A percentile compares a stretch with the other conserved stretches of the same genome.
phyloP scores from a whole-genome alignment of 2,329 filamentous ascomycete species.

The Fusarium beomiforme region DNA sequence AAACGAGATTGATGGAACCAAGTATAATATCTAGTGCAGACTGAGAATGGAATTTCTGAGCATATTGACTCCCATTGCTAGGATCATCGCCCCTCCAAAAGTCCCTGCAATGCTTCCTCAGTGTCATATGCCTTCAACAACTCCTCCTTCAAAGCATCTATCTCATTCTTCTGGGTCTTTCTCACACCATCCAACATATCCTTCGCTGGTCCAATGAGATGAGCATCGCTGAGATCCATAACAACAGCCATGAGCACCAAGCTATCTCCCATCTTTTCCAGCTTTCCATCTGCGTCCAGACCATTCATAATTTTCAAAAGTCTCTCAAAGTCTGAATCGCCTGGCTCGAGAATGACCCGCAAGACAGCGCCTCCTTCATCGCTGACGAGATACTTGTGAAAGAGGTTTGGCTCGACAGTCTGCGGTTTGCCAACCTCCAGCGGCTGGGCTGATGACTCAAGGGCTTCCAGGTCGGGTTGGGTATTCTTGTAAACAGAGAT shows the following conservation, averaged over 20 bases:
- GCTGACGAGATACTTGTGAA: not conserved
- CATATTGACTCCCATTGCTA: too few species aligned
- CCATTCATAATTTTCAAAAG: slow-evolving; percentile 2
- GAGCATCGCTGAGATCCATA: slow-evolving; percentile 3
- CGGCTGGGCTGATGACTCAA: not conserved
- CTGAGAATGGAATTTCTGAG: too few species aligned
- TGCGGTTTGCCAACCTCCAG: not conserved
- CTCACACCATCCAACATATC: not conserved
- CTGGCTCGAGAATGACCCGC: not conserved
- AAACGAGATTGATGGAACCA: not conserved
- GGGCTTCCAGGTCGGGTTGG: not conserved
- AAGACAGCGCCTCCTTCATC: not conserved
- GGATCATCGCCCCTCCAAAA: not conserved
- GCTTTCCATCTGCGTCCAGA: not conserved
- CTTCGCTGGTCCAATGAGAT: not conserved
- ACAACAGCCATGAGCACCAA: slow-evolving; percentile 2
- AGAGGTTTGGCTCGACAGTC: not conserved
- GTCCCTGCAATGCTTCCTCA: not conserved
- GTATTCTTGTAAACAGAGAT: not conserved
- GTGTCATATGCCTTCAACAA: not conserved
- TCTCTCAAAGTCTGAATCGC: not conserved
- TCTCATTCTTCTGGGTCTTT: not conserved
- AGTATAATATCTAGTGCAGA: too few species aligned
- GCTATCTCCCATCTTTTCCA: not conserved
- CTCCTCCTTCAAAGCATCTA: not conserved